Evolutionary conservation across 2,329 filamentous ascomycete genomes (phyloP), one percentile per base, ranked within the genome.

Genomic region (Ceratocystis alfenasii): DNA sequence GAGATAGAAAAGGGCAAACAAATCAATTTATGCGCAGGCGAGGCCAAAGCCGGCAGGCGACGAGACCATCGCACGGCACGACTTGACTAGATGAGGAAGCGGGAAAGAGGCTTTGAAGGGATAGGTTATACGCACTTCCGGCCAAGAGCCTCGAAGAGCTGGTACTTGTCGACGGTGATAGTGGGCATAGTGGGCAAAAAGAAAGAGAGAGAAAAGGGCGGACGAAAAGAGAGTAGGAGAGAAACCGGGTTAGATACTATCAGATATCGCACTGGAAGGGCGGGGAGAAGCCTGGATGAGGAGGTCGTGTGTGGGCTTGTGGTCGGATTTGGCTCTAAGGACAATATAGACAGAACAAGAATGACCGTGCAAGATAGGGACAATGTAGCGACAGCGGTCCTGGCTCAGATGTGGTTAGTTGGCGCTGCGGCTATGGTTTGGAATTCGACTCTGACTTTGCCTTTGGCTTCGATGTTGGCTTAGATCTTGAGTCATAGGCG

Each of bases 151-250:
- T 95, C 87, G 82, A 89, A 97, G 74, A 99, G 89, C 74, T 87
- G 90, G 73, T 91, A 92, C 81, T 97, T 99, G 81, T 97, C 89
- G 72, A 97, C 92, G 72, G 87, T 83, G 72, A 99, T 96, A 75
- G 94, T 99, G 78, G 94, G 94, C 94, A 96, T 96, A 70, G 67
- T 76, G 74, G 74, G 71, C 72, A 36, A 17, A 28, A 48, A 25
- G 33, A 20, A 25, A 30, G 60, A 48, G 17, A 28, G 6, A 33
- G 53, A 55, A 53, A 44, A 36, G 17, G 3, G 25, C n/a, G 25
- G 45, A 44, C 25, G 57, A 41, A 33, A 53, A 12, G 30, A 65
- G 15, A 59, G 53, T 6, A 22, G 5, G 17, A 36, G 53, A 20
- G 36, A 48, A 28, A 2, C 10, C 6, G 12, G n/a, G n/a, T 53